These are phyloP conservation scores for Talaromyces liani DNA, from an alignment of 495 filamentous ascomycete genomes.

Conservation along the genomic window DNA sequence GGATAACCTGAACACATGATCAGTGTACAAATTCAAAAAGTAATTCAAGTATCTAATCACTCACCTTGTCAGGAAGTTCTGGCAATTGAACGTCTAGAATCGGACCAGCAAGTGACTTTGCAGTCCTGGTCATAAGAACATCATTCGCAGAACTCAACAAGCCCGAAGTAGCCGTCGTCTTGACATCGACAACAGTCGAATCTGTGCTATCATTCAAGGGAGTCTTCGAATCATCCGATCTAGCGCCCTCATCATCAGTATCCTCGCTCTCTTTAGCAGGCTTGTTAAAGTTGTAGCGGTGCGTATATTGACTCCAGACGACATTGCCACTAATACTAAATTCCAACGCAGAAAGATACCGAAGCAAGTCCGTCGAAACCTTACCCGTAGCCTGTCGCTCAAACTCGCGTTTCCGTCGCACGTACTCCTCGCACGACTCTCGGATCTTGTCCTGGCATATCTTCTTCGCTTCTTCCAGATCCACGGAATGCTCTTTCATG, in stretches of 20 bases:
- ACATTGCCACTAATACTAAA: conserved; percentile 1
- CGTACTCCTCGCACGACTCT: background rate
- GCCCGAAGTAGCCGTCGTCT: background rate
- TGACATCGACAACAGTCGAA: background rate
- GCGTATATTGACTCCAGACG: conserved; percentile 1
- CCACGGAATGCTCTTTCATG: background rate
- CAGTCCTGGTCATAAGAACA: background rate
- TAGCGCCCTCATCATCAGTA: background rate
- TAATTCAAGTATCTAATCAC: background rate
- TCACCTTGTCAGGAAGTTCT: background rate
- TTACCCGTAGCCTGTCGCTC: background rate
- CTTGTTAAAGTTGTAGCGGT: background rate
- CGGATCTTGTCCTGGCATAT: background rate
- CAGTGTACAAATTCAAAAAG: background rate
- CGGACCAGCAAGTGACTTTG: background rate
- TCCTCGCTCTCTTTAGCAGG: background rate
- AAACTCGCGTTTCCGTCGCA: background rate
- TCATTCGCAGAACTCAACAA: background rate
- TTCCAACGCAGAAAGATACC: background rate
- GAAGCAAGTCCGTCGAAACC: background rate
- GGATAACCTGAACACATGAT: background rate
- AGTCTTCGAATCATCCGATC: background rate
- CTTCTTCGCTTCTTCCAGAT: background rate
- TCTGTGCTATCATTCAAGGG: background rate
- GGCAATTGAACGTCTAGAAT: background rate